phyloP scores from a whole-genome alignment of 257 asterid genomes.

The Gentiana dahurica region DNA sequence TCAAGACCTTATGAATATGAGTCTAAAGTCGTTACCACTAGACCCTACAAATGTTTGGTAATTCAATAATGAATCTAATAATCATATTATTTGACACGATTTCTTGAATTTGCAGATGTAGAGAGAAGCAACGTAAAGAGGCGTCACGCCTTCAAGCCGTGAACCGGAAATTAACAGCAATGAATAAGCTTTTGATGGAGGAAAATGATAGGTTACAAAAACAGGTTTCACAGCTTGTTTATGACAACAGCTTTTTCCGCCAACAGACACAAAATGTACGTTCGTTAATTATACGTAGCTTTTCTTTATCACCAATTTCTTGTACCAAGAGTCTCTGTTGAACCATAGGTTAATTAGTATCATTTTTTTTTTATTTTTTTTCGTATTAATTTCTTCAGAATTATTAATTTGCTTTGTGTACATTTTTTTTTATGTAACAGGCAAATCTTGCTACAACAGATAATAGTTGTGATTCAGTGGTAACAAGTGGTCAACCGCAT shows the following conservation, averaged over 20 bases:
- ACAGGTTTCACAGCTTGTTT: slow-evolving; percentile 90
- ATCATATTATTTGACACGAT: neutral
- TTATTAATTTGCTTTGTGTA: neutral
- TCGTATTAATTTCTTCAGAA: neutral
- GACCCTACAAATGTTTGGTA: too few species aligned
- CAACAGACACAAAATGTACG: slow-evolving; percentile 70
- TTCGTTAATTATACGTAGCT: neutral
- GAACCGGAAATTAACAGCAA: slow-evolving; percentile 78
- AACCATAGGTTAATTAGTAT: too few species aligned
- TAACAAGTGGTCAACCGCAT: slow-evolving; percentile 90
- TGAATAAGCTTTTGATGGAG: slow-evolving; percentile 98
- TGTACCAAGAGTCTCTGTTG: too few species aligned
- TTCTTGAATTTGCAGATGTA: slow-evolving; percentile 40
- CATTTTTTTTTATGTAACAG: slow-evolving; percentile 20
- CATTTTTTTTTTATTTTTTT: neutral
- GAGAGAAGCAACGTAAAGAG: slow-evolving; percentile 94
- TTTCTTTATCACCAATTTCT: neutral
- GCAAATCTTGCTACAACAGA: slow-evolving; percentile 75
- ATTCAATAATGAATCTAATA: neutral
- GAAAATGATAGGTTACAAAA: slow-evolving; percentile 96
- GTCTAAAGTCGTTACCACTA: too few species aligned
- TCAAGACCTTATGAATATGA: too few species aligned
- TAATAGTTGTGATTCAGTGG: slow-evolving; percentile 93
- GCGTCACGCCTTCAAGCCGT: slow-evolving; percentile 89
- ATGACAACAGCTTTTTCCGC: slow-evolving; percentile 81